Percentiles rank a stretch among this genome's conserved stretches.
These are phyloP conservation scores for Dryadomyces quercus-mongolicae DNA, from an alignment of 2,329 filamentous ascomycete species.

Conservation along the genomic window DNA sequence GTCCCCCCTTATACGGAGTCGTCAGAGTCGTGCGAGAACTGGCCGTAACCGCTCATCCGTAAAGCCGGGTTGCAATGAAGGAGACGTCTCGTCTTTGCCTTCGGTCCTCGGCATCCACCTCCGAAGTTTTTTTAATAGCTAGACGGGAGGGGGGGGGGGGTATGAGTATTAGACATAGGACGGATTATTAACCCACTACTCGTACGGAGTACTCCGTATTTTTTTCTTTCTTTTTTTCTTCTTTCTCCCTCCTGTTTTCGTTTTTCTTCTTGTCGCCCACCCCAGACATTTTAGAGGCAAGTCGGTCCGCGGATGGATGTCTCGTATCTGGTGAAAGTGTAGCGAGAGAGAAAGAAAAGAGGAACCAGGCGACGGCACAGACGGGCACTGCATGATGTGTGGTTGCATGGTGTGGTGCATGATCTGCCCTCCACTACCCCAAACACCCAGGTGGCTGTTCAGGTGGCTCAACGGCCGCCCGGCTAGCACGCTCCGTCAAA, in stretches of 20 bases:
- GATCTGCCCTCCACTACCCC: conserved; percentile 1
- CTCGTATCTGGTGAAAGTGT: no score
- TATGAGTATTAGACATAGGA: no score
- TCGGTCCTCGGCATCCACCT: background rate
- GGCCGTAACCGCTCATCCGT: background rate
- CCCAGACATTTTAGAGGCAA: no score
- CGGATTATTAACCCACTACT: no score
- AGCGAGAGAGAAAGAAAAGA: no score
- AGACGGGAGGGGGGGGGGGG: background rate
- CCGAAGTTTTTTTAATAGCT: background rate
- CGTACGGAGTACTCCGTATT: background rate
- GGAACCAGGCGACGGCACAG: no score
- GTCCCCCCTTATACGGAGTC: no score
- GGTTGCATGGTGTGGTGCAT: conserved; percentile 1
- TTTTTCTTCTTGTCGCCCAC: no score
- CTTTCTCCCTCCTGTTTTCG: no score
- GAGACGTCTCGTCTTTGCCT: background rate
- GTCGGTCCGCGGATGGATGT: no score
- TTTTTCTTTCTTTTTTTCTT: no score
- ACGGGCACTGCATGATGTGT: background rate
- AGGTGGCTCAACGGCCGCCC: background rate
- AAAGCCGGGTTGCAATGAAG: background rate
- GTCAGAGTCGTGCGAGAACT: background rate
- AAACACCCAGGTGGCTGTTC: background rate
- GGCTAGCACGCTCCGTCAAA: background rate